Evolutionary conservation across 495 filamentous ascomycete species (phyloP), one percentile per base, ranked within the genome.

Genomic region (Sporormia fimetaria): DNA sequence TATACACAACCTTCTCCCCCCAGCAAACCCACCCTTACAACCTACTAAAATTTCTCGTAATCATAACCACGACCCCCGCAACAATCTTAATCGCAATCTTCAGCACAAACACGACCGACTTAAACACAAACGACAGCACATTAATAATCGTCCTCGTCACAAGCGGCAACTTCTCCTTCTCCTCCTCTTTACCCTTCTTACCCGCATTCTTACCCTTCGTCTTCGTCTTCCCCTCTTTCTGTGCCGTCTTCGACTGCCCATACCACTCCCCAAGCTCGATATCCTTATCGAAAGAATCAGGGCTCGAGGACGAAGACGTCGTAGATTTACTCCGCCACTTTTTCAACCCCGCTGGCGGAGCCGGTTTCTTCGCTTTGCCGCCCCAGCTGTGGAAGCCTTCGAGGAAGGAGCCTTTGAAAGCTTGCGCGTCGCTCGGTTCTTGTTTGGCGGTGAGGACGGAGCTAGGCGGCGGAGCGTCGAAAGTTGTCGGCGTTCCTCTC

Each of bases 181-280:
- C 31, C n/a, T 54, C 37, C 8, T 36, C 37, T 38, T 42, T 42
- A 12, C 36, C 30, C 24, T 39, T 40, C 20, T 49, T 42, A 15
- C 28, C 34, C 24, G 38, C 35, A 11, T 4, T 25, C 28, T 44
- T 41, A 9, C 0, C 21, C 27, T 39, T 44, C 24, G 10, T 16
- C 40, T 38, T 40, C 46, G 42, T 48, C 39, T 36, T 30, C 9
- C 18, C 36, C 27, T 42, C 36, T 1, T 10, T 39, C 4, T 18
- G 17, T 34, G 34, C 43, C 28, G 36, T 33, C 24, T 51, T 40
- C 31, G 12, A 4, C 40, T 47, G 39, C 21, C 48, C 52, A 37
- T 52, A 52, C 55, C 51, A 54, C 26, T 49, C 35, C 2, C 44
- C 52, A 14, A 51, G 15, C 49, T 56, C 48, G 39, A 56, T 56